These are phyloP conservation scores for Penicillium lagena DNA, from an alignment of 495 filamentous ascomycete species.

Conservation along the genomic window DNA sequence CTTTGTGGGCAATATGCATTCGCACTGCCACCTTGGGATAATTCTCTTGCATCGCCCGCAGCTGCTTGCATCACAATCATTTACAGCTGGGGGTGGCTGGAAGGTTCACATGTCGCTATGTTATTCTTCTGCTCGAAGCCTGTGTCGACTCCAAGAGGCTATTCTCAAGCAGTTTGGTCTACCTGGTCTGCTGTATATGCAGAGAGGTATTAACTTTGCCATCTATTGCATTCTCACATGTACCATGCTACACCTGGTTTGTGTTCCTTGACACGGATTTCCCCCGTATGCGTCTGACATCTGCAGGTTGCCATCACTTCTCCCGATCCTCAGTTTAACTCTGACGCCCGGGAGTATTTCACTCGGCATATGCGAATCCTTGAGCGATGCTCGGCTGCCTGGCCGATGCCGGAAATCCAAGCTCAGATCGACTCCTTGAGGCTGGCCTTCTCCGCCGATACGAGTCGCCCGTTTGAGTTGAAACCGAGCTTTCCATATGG, in stretches of 20 bases:
- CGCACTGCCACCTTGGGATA: constrained; percentile 80
- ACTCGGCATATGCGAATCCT: constrained; percentile 93
- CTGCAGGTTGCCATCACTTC: constrained; percentile 87
- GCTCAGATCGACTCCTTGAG: constrained; percentile 84
- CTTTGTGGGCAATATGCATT: constrained; percentile 88
- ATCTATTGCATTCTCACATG: constrained; percentile 90
- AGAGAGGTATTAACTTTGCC: constrained; percentile 89
- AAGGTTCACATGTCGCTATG: constrained; percentile 82
- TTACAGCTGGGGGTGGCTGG: constrained; percentile 69
- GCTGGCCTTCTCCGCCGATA: constrained; percentile 89
- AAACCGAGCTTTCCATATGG: constrained; percentile 85
- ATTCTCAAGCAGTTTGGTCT: constrained; percentile 73
- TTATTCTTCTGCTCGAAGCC: constrained; percentile 77
- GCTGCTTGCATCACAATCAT: constrained; percentile 68
- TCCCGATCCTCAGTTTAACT: constrained; percentile 82
- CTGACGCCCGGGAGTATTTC: constrained; percentile 84
- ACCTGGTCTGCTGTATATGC: constrained; percentile 84
- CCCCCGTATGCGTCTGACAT: constrained; percentile 1
- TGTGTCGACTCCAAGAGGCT: constrained; percentile 88
- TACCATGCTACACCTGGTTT: constrained; percentile 89
- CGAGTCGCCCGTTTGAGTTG: constrained; percentile 76
- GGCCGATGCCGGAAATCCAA: constrained; percentile 91
- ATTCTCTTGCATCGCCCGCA: constrained; percentile 90
- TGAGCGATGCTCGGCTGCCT: constrained; percentile 75
- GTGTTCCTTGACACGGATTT: no score